These are phyloP conservation scores for Oxyria digyna DNA, from an alignment of 148 eudicot species.

Conservation along the genomic window DNA sequence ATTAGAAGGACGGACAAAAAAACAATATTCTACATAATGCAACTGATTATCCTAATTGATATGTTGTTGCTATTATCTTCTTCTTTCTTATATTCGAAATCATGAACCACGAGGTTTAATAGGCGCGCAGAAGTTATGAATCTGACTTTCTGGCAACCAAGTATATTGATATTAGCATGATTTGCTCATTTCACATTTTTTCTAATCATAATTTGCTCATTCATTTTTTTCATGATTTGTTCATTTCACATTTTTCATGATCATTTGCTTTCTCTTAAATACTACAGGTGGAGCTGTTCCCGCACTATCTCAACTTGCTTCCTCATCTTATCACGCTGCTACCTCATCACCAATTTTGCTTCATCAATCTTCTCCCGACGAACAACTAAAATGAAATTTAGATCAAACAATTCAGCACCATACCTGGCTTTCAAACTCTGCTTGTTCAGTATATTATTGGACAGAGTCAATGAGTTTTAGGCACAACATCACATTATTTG, in stretches of 20 bases:
- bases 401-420: not conserved
- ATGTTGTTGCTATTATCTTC: not conserved
- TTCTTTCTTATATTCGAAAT: not conserved
- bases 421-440: not conserved
- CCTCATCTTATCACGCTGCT: constrained; percentile 34
- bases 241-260: not conserved
- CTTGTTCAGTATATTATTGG: not conserved
- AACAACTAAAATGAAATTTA: not conserved
- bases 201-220: not conserved
- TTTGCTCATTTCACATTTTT: not conserved
- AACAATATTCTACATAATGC: not conserved
- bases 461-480: no score
- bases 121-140: not conserved
- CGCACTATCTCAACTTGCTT: constrained; percentile 30
- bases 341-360: constrained; percentile 15
- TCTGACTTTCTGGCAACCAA: no score
- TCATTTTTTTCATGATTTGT: not conserved
- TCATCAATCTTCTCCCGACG: constrained; percentile 18
- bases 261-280: not conserved
- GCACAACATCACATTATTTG: no score
- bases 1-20: not conserved
- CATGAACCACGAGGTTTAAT: not conserved
- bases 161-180: not conserved
- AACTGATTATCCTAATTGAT: not conserved
- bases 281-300: constrained; percentile 23